phyloP scores from a whole-genome alignment of 495 filamentous ascomycete genomes.

The Trichoderma erinaceum region DNA sequence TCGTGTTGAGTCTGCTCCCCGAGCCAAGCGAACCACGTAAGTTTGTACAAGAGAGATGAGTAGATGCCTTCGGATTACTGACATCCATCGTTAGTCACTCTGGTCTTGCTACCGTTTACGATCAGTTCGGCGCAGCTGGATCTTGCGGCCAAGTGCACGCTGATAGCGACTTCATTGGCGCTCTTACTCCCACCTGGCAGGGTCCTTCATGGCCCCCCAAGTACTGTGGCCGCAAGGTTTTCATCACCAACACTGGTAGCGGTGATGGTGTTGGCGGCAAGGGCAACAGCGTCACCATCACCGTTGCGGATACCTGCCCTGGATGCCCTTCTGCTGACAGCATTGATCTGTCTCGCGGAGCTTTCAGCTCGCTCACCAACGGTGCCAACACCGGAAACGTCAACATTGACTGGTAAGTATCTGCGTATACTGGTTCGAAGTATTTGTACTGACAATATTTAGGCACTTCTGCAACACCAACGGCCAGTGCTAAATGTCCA shows the following conservation, averaged over 20 bases:
- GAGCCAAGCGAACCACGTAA: slow-evolving; percentile 5
- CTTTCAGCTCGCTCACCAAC: slow-evolving; percentile 23
- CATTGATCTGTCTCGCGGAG: slow-evolving; percentile 24
- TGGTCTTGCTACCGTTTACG: slow-evolving; percentile 26
- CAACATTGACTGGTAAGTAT: slow-evolving; percentile 26
- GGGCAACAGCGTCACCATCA: slow-evolving; percentile 26
- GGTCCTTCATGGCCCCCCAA: slow-evolving; percentile 20
- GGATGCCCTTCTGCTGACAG: slow-evolving; percentile 23
- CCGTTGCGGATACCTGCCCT: slow-evolving; percentile 29
- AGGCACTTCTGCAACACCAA: slow-evolving; percentile 9
- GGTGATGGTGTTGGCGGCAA: slow-evolving; percentile 24
- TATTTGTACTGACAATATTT: neutral
- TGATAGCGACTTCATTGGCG: slow-evolving; percentile 24
- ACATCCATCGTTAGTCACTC: slow-evolving; percentile 17
- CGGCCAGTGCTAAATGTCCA: slow-evolving; percentile 12
- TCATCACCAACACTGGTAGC: slow-evolving; percentile 28
- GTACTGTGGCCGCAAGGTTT: slow-evolving; percentile 29
- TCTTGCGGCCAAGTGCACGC: slow-evolving; percentile 26
- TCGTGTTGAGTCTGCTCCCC: slow-evolving; percentile 1
- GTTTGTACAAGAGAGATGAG: neutral
- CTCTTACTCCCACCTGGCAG: slow-evolving; percentile 22
- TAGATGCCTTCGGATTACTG: neutral
- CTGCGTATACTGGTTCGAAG: neutral
- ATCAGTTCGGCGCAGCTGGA: slow-evolving; percentile 23
- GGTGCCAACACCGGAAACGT: slow-evolving; percentile 16